Evolutionary conservation across 768 basidiomycete genomes (phyloP), one percentile per base, ranked within the genome.

Genomic region (Amanita inopinata): DNA sequence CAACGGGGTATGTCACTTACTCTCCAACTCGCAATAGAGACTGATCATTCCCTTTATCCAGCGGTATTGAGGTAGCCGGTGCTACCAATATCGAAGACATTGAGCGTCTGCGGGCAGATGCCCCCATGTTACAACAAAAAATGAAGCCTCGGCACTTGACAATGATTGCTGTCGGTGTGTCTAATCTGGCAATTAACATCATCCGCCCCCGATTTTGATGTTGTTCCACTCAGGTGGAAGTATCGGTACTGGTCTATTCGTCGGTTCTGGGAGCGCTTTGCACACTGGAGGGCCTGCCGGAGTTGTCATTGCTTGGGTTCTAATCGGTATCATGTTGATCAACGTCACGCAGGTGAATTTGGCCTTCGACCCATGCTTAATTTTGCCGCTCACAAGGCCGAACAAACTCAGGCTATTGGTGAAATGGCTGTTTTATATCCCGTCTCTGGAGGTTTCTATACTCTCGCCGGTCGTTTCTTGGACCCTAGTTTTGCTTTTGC

Each of bases 361-460:
- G n/a, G n/a, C n/a, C n/a, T n/a, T n/a, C n/a, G n/a, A n/a, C n/a
- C n/a, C n/a, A n/a, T n/a, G n/a, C n/a, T n/a, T 22, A 12, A 12
- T 12, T 15, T 23, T 43, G 15, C 20, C 14, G 18, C 25, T 44
- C 30, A 20, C 35, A 27, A 20, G 32, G 47, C 14, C 24, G 12
- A 15, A 23, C n/a, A 7, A 22, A 15, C 22, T n/a, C 42, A 70
- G 65, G 69, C 69, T 51, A 57, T 71, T 38, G 67, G 67, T 49
- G 69, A 71, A 67, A 71, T 71, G 65, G 64, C 62, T 42, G 69
- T 71, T 42, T 45, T 71, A 17, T 71, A 66, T 45, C 69, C 69
- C 7, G 67, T 71, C 22, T 71, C 69, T 43, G 69, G 69, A 40
- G 69, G 67, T 40, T 71, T 71, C 55, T 71, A 71, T 48, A 69